Evolutionary conservation across 2,329 filamentous ascomycete genomes (phyloP).

Genomic region (Massarina eburnea): DNA sequence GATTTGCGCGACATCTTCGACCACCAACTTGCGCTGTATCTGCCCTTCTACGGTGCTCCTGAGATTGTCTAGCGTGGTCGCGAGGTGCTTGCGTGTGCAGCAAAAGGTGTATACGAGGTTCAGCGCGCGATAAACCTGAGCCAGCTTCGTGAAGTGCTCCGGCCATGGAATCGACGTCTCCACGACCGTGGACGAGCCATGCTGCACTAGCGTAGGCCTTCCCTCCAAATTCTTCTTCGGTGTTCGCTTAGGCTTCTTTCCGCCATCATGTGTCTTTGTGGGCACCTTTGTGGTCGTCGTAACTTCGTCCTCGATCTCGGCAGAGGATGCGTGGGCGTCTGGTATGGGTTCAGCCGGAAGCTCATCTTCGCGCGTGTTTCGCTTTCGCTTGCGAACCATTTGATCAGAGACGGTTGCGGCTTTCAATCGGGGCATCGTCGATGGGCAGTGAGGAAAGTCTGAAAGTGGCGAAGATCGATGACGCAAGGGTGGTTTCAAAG

Average conservation of each 20-base stretch:
- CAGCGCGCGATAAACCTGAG: constrained; percentile 77
- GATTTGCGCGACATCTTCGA: constrained; percentile 82
- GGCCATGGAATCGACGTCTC: constrained; percentile 69
- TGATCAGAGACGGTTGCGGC: constrained; percentile 49
- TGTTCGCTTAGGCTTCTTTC: constrained; percentile 52
- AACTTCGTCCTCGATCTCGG: constrained; percentile 12
- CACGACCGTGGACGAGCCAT: constrained; percentile 53
- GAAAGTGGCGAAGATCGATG: constrained; percentile 21
- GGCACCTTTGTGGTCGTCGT: constrained; percentile 50
- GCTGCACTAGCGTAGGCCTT: constrained; percentile 45
- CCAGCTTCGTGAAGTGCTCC: constrained; percentile 68
- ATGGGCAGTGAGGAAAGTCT: background rate
- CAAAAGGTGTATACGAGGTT: constrained; percentile 96
- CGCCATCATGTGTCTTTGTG: constrained; percentile 61
- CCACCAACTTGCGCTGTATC: constrained; percentile 66
- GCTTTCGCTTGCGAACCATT: constrained; percentile 49
- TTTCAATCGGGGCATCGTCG: constrained; percentile 44
- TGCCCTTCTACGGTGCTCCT: constrained; percentile 82
- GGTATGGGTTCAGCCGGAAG: constrained; percentile 10
- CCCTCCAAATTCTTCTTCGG: constrained; percentile 39
- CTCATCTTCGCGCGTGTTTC: constrained; percentile 29
- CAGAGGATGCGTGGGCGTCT: constrained; percentile 6
- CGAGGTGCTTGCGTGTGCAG: constrained; percentile 86
- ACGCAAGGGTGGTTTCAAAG: constrained; percentile 19
- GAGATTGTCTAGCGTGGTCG: constrained; percentile 89